Evolutionary conservation across 768 basidiomycete species (phyloP).

Genomic region (Tylopilus rubrobrunneus): DNA sequence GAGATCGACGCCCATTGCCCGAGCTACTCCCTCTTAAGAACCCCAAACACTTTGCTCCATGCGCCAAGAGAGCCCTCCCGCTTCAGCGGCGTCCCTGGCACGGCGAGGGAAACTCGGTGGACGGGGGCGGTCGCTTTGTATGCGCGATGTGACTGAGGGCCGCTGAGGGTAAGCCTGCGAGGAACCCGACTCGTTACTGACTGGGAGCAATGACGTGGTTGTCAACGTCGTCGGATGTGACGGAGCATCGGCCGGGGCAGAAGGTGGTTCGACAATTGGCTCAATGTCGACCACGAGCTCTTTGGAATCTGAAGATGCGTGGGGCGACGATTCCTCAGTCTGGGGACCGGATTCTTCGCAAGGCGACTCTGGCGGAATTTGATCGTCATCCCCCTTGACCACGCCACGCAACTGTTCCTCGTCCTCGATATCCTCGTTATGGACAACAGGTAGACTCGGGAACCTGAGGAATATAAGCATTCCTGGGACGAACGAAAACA

Average conservation of each 20-base stretch:
- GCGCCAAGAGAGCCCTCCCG: constrained; percentile 54
- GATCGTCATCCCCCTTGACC: constrained; percentile 43
- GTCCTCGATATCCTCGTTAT: constrained; percentile 47
- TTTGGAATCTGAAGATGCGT: constrained; percentile 55
- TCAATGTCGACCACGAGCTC: constrained; percentile 63
- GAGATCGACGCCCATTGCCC: constrained; percentile 67
- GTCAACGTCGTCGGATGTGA: constrained; percentile 45
- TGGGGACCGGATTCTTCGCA: constrained; percentile 42
- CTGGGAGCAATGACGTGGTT: constrained; percentile 35
- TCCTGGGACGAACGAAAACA: constrained; percentile 4
- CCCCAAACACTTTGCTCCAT: constrained; percentile 65
- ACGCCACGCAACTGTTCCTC: constrained; percentile 35
- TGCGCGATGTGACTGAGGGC: constrained; percentile 59
- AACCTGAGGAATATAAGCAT: constrained; percentile 28
- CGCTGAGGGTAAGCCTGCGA: constrained; percentile 54
- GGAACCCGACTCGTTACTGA: constrained; percentile 47
- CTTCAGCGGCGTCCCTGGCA: constrained; percentile 47
- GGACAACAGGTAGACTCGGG: constrained; percentile 59
- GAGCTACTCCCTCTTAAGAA: constrained; percentile 63
- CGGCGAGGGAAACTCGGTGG: constrained; percentile 42
- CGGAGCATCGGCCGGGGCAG: constrained; percentile 44
- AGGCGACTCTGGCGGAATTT: constrained; percentile 50
- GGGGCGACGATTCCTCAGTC: constrained; percentile 51
- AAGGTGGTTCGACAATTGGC: constrained; percentile 48
- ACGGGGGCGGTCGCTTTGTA: constrained; percentile 54